Evolutionary conservation across 495 filamentous ascomycete species (phyloP).

Genomic region (Xylaria cubensis): DNA sequence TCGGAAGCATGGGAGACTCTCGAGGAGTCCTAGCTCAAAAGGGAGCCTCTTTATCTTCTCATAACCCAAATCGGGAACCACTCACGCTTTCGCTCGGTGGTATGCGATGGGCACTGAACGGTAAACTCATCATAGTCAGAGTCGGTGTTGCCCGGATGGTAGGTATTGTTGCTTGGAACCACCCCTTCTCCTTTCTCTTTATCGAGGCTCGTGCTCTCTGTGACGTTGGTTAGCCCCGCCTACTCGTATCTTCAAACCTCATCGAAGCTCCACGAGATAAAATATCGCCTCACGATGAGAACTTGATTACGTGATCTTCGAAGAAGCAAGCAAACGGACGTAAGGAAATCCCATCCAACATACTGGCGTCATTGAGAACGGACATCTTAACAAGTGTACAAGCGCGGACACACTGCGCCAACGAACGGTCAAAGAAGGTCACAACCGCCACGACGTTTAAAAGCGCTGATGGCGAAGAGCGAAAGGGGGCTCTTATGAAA

Average conservation of each 20-base stretch:
- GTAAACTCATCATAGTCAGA: constrained; percentile 49
- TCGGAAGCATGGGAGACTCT: neutral
- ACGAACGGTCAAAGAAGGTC: neutral
- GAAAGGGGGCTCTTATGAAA: neutral
- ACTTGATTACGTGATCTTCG: neutral
- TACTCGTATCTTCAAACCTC: neutral
- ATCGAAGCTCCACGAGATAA: neutral
- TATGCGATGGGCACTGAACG: constrained; percentile 62
- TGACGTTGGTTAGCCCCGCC: neutral
- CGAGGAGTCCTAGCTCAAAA: neutral
- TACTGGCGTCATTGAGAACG: constrained; percentile 5
- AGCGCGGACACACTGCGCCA: neutral
- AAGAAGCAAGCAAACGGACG: neutral
- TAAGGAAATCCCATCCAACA: neutral
- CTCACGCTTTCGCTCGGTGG: constrained; percentile 66
- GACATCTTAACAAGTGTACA: constrained; percentile 11
- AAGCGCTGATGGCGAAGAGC: constrained; percentile 7
- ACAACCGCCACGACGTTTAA: neutral
- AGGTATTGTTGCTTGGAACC: constrained; percentile 32
- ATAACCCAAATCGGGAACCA: neutral
- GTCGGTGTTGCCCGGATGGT: constrained; percentile 34
- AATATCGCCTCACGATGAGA: constrained; percentile 1
- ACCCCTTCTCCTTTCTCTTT: constrained; percentile 35
- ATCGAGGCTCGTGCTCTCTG: constrained; percentile 25
- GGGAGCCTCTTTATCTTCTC: neutral